Conservation (phyloP, 1,284 basidiomycete genomes). For the Sutorius eximius region DNA sequence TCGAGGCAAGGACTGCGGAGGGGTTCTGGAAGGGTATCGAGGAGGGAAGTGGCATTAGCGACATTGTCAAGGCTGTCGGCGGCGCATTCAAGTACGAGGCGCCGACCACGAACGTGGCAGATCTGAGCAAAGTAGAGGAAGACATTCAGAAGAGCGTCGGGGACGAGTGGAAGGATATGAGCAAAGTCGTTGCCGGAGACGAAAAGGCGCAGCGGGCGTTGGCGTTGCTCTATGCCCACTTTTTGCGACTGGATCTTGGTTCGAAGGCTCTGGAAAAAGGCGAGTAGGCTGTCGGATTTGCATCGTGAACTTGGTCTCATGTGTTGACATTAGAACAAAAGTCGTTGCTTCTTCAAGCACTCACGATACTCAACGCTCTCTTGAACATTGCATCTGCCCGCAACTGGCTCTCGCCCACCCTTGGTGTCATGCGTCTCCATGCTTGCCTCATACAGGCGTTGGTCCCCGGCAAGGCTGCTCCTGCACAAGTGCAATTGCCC, state of each 20-base stretch:
- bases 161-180: constrained; percentile 53
- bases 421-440: constrained; percentile 81
- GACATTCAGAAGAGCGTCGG: constrained; percentile 51
- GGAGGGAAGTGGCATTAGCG: constrained; percentile 77
- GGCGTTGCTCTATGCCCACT: constrained; percentile 82
- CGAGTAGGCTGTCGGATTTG: constrained; percentile 34
- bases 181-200: constrained; percentile 40
- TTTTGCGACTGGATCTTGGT: constrained; percentile 72
- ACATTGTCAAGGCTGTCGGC: constrained; percentile 75
- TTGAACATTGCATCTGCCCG: constrained; percentile 84
- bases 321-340: constrained; percentile 55
- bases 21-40: constrained; percentile 86
- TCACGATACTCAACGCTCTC: constrained; percentile 78
- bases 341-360: constrained; percentile 66
- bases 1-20: constrained; percentile 83
- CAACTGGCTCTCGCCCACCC: constrained; percentile 87
- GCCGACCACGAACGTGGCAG: constrained; percentile 37
- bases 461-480: constrained; percentile 54
- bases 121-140: constrained; percentile 60
- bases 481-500: constrained; percentile 67
- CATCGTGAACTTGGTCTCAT: constrained; percentile 10
- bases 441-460: constrained; percentile 87
- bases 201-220: constrained; percentile 52
- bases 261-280: constrained; percentile 62
- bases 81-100: constrained; percentile 72